A percentile compares a stretch with the other conserved stretches of the same genome.
Conservation (phyloP, 805 yeast species). For the Suhomyces sp. region DNA sequence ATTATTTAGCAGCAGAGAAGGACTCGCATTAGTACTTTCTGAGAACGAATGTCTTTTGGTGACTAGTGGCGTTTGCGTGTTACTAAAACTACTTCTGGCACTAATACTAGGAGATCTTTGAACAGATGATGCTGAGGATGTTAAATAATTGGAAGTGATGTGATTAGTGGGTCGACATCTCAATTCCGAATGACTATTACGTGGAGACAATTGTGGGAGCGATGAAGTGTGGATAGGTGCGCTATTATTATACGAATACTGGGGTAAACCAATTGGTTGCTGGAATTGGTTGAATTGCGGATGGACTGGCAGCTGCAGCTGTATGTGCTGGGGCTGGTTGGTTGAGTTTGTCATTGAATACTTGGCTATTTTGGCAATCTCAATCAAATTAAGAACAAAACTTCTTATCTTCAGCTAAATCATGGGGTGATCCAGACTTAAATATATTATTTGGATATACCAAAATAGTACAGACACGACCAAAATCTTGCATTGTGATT, state of each 20-base stretch:
- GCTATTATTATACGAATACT: neutral
- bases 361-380: neutral
- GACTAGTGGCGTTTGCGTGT: neutral
- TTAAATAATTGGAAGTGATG: conserved; percentile 6
- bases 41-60: conserved; percentile 8
- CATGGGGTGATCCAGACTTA: neutral
- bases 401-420: neutral
- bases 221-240: neutral
- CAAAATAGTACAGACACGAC: neutral
- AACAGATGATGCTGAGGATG: conserved; percentile 6
- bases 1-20: conserved; percentile 18
- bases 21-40: conserved; percentile 1
- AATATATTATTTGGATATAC: neutral
- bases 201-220: conserved; percentile 1
- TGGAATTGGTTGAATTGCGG: conserved; percentile 3
- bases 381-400: neutral
- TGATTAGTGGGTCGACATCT: neutral
- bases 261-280: neutral
- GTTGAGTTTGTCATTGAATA: neutral
- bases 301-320: conserved; percentile 3
- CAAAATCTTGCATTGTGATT: neutral
- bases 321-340: neutral
- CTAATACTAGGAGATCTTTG: conserved; percentile 11
- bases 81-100: conserved; percentile 4
- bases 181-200: conserved; percentile 2